A percentile compares a stretch with the other conserved stretches of the same genome.
phyloP scores from a whole-genome alignment of 2,329 filamentous ascomycete species.

The Alternaria solani region DNA sequence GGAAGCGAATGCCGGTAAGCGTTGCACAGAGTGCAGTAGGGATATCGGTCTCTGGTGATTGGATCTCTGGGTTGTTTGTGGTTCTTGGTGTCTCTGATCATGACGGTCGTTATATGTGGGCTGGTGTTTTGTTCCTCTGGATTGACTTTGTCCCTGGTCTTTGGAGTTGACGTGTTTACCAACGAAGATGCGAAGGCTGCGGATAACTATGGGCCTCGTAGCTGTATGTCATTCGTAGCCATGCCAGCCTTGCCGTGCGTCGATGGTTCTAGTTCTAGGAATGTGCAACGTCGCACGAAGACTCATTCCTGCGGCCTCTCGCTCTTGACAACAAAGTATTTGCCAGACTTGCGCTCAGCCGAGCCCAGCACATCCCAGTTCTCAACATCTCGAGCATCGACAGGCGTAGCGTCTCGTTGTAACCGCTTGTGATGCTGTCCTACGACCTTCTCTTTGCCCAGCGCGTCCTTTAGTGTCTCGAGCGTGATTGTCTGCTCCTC shows the following conservation, averaged over 20 bases:
- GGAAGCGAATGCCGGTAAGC: constrained; percentile 17
- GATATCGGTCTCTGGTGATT: neutral
- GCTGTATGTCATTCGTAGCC: neutral
- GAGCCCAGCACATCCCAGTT: constrained; percentile 75
- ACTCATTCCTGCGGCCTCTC: constrained; percentile 52
- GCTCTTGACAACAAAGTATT: constrained; percentile 80
- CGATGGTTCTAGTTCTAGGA: too few relatives aligned
- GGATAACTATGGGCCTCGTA: neutral
- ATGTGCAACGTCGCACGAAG: neutral
- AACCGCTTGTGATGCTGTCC: constrained; percentile 64
- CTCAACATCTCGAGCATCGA: constrained; percentile 58
- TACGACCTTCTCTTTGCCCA: constrained; percentile 67
- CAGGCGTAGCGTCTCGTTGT: constrained; percentile 55
- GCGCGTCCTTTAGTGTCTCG: constrained; percentile 62
- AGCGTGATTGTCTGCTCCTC: constrained; percentile 67
- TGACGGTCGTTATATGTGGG: neutral
- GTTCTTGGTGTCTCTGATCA: neutral
- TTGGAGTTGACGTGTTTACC: neutral
- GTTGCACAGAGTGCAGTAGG: constrained; percentile 30
- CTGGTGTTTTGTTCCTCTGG: neutral
- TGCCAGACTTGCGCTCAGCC: constrained; percentile 71
- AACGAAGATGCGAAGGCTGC: neutral
- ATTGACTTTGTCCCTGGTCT: neutral
- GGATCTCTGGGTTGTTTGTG: neutral
- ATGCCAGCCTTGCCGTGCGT: neutral